Base-by-base conservation (phyloP, 1,139 yeast genomes). In the Suhomyces terraborum region DNA sequence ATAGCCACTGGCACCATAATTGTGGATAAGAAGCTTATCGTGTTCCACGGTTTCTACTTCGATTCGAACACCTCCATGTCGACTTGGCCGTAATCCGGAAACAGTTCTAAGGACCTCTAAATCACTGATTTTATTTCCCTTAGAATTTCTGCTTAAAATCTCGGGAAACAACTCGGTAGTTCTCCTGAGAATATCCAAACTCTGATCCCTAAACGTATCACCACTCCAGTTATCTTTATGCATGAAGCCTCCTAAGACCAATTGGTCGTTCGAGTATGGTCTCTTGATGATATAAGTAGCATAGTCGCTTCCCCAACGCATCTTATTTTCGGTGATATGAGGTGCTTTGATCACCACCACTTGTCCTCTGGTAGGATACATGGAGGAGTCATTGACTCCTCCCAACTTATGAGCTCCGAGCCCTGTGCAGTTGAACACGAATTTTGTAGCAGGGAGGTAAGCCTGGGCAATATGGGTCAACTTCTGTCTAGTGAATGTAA, bases 1-100 rank as follows among this genome's bases (percentile, higher is more conserved):
- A 42, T 83, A 79, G 0, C 94, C 94, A 31, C 82, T 73, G 7
- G 89, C 88, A 22, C 94, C 94, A 54, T 83, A 83, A 58, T 83
- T 82, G 55, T 84, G 89, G 12, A 84, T 46, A 16, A 80, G 50
- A 1, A 66, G 43, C 24, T 50, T 54, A 2, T 58, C 62, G 36
- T 67, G 66, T 10, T 54, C 64, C 10, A 69, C 51, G 2, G 42
- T 45, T 49, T 79, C 81, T 30, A 60, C 58, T 54, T 82, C 88
- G 33, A 84, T 75, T 43, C 89, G 69, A 2, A 71, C 78, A 4
- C 91, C 91, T 10, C 87, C 88, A 35, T 75, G 67, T 58, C 91
- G 75, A 34, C 81, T 69, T 4, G 93, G 93, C 50, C 93, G 72
- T 36, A 82, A 67, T 0, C 89, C 93, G 5, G 87, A 79, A 0